phyloP scores from a whole-genome alignment of 371 early-diverging fungal genomes.

The Mortierella sp. region DNA sequence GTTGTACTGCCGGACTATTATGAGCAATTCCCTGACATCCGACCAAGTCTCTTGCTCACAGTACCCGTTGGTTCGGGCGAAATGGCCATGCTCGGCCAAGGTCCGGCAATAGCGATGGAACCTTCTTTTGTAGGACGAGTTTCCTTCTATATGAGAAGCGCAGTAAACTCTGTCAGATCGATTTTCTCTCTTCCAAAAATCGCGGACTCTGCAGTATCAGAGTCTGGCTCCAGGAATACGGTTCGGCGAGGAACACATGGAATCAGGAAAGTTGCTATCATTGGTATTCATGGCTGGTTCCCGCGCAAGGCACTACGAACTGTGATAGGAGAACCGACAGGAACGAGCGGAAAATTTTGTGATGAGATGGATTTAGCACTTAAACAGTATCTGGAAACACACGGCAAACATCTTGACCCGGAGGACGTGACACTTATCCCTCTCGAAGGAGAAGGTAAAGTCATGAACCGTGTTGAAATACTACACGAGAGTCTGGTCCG shows the following conservation, averaged over 20 bases:
- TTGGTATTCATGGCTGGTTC: slow-evolving; percentile 94
- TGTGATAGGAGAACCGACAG: slow-evolving; percentile 93
- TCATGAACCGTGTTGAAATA: slow-evolving; percentile 83
- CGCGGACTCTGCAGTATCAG: neutral
- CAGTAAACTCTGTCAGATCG: slow-evolving; percentile 28
- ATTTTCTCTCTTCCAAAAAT: slow-evolving; percentile 14
- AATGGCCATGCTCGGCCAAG: slow-evolving; percentile 13
- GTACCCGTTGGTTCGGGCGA: slow-evolving; percentile 29
- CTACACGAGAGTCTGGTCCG: slow-evolving; percentile 74
- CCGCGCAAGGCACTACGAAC: slow-evolving; percentile 75
- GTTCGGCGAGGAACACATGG: slow-evolving; percentile 30
- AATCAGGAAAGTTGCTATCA: slow-evolving; percentile 65
- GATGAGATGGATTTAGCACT: slow-evolving; percentile 83
- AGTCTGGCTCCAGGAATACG: neutral
- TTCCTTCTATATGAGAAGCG: slow-evolving; percentile 25
- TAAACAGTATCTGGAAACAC: slow-evolving; percentile 65
- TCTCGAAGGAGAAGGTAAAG: slow-evolving; percentile 91
- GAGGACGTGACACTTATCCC: slow-evolving; percentile 81
- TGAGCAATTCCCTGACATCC: slow-evolving; percentile 50
- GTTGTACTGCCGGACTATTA: slow-evolving; percentile 46
- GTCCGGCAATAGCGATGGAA: neutral
- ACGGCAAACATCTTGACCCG: slow-evolving; percentile 66
- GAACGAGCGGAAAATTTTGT: slow-evolving; percentile 90
- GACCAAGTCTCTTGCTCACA: slow-evolving; percentile 29
- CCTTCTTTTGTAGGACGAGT: slow-evolving; percentile 15